Conservation (phyloP, 2,329 filamentous ascomycete genomes). For the Aspergillus tubingensis region DNA sequence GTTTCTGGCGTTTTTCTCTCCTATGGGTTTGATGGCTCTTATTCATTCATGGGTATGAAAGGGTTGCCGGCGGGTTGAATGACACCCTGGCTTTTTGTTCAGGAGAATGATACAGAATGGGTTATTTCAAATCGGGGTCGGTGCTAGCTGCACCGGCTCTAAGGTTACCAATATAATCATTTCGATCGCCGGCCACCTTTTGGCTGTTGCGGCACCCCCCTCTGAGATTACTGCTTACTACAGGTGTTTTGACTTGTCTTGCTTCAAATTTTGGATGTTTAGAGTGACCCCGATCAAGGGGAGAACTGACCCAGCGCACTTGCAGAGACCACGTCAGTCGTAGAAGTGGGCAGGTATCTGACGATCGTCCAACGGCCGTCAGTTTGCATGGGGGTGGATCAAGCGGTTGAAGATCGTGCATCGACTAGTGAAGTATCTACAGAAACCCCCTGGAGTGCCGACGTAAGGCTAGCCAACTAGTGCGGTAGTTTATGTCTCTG, state of each 20-base stretch:
- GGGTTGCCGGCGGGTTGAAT: constrained; percentile 32
- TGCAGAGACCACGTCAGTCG: background rate
- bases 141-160: constrained; percentile 18
- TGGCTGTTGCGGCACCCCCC: constrained; percentile 21
- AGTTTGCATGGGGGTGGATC: constrained; percentile 2
- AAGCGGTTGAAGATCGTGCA: constrained; percentile 10
- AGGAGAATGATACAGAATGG: constrained; percentile 25
- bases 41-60: constrained; percentile 30
- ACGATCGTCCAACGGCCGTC: background rate
- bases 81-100: constrained; percentile 21
- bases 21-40: constrained; percentile 36
- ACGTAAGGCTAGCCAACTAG: constrained; percentile 10
- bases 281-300: background rate
- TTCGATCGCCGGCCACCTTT: constrained; percentile 21
- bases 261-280: background rate
- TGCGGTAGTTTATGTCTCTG: constrained; percentile 8
- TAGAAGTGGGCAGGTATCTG: background rate
- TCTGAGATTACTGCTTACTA: constrained; percentile 11
- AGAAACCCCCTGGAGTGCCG: constrained; percentile 9
- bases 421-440: background rate
- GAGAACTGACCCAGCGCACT: background rate
- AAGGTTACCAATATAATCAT: constrained; percentile 27
- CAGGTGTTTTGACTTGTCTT: background rate
- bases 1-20: constrained; percentile 42
- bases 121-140: constrained; percentile 22